Conservation (phyloP, 257 asterid species). For the Solanum tarapatanum region DNA sequence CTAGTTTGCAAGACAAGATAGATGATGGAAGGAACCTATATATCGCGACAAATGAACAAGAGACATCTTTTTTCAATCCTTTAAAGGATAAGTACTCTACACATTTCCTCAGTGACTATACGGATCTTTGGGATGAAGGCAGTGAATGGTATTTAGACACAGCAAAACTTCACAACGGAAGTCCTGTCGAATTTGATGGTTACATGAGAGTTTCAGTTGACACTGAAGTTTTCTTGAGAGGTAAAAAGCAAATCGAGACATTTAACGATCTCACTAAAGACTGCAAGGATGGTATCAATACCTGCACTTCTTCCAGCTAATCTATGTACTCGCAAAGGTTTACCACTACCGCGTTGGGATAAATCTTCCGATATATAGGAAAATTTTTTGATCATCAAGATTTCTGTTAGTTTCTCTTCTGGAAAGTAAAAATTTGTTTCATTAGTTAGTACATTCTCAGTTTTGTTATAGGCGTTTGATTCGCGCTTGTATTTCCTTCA, state of each 20-base stretch:
- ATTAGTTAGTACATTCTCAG: neutral
- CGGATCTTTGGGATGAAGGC: conserved; percentile 55
- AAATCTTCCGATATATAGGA: neutral
- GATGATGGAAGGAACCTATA: conserved; percentile 54
- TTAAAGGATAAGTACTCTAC: conserved; percentile 56
- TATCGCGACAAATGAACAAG: conserved; percentile 46
- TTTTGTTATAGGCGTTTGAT: neutral
- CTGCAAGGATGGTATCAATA: conserved; percentile 66
- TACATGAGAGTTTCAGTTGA: conserved; percentile 75
- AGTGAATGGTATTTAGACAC: conserved; percentile 73
- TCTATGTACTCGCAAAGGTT: neutral
- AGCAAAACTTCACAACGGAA: conserved; percentile 45
- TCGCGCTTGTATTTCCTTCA: neutral
- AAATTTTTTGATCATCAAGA: neutral
- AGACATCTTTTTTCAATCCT: conserved; percentile 41
- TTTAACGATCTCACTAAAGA: conserved; percentile 71
- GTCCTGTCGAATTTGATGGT: conserved; percentile 68
- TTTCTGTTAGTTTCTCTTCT: neutral
- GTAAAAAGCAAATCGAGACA: conserved; percentile 69
- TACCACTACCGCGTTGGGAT: neutral
- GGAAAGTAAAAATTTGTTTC: neutral
- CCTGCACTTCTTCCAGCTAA: conserved; percentile 44
- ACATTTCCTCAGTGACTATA: conserved; percentile 68
- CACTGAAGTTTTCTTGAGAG: conserved; percentile 61
- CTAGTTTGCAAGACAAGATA: conserved; percentile 32